A percentile compares a stretch with the other conserved stretches of the same genome.
phyloP scores from a whole-genome alignment of 441 rosid species.

The Dalechampia spathulata region DNA sequence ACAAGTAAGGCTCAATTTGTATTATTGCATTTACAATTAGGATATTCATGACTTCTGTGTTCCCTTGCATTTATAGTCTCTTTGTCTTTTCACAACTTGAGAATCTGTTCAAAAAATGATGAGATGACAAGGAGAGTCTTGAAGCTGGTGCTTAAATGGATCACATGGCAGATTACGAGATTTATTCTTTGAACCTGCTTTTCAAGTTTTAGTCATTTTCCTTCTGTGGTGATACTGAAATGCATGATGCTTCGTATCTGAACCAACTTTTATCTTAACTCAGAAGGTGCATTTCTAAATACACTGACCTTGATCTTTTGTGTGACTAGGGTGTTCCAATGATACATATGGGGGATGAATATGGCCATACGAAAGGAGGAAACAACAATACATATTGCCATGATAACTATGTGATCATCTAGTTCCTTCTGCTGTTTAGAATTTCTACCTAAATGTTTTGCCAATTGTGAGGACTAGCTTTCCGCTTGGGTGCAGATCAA shows the following conservation, averaged over 20 bases:
- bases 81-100: background rate
- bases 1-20: slow-evolving; percentile 49
- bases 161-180: background rate
- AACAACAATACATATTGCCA: slow-evolving; percentile 96
- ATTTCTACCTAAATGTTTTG: slow-evolving; percentile 5
- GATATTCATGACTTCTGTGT: background rate
- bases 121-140: background rate
- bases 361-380: slow-evolving; percentile 96
- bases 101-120: background rate
- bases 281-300: background rate
- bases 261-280: background rate
- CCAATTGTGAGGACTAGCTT: slow-evolving; percentile 15
- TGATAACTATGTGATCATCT: slow-evolving; percentile 67
- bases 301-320: slow-evolving; percentile 16
- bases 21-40: no score
- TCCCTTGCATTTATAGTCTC: no score
- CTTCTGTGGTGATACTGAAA: background rate
- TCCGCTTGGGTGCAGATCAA: slow-evolving; percentile 47
- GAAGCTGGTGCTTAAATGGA: background rate
- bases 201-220: background rate
- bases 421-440: slow-evolving; percentile 10
- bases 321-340: slow-evolving; percentile 85
- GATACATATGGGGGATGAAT: slow-evolving; percentile 96
- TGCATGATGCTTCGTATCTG: background rate
- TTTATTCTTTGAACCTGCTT: background rate